Percentiles rank a stretch among this genome's conserved stretches.
phyloP scores from a whole-genome alignment of 139 green algal genomes.

The Dunaliella sp. region DNA sequence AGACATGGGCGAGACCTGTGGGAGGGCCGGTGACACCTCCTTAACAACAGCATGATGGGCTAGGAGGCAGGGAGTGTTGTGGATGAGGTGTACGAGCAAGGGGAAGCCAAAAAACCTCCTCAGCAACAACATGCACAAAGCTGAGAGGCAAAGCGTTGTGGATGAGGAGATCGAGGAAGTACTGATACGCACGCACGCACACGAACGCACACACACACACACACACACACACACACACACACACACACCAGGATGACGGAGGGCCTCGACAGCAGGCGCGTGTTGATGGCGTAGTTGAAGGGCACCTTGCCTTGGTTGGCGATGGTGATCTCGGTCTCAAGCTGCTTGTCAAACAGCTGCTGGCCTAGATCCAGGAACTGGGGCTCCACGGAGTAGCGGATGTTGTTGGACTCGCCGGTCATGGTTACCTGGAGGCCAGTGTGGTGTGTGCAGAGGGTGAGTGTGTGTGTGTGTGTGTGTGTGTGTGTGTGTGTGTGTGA shows the following conservation, averaged over 20 bases:
- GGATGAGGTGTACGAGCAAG: too few species aligned
- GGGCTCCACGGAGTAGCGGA: conserved; percentile 70
- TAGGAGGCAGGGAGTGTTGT: too few species aligned
- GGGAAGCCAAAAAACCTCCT: too few species aligned
- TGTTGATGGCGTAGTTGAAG: conserved; percentile 67
- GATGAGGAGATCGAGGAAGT: too few species aligned
- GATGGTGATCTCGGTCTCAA: conserved; percentile 62
- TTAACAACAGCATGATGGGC: too few species aligned
- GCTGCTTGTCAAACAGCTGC: conserved; percentile 59
- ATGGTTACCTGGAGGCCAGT: conserved; percentile 62
- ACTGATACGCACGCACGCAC: background rate
- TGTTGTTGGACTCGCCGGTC: conserved; percentile 64
- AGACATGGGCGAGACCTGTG: conserved; percentile 39
- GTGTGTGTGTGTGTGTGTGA: too few species aligned
- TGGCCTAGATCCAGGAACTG: conserved; percentile 59
- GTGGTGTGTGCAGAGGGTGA: too few species aligned
- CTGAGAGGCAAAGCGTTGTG: too few species aligned
- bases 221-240: background rate
- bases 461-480: too few species aligned
- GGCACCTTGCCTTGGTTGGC: conserved; percentile 64
- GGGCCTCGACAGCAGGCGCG: conserved; percentile 40
- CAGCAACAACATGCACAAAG: too few species aligned
- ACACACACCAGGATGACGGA: conserved; percentile 8
- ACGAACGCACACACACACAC: background rate
- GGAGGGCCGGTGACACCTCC: too few species aligned